These are phyloP conservation scores for Tulasnella sp. DNA, from an alignment of 768 basidiomycete genomes.

Conservation along the genomic window DNA sequence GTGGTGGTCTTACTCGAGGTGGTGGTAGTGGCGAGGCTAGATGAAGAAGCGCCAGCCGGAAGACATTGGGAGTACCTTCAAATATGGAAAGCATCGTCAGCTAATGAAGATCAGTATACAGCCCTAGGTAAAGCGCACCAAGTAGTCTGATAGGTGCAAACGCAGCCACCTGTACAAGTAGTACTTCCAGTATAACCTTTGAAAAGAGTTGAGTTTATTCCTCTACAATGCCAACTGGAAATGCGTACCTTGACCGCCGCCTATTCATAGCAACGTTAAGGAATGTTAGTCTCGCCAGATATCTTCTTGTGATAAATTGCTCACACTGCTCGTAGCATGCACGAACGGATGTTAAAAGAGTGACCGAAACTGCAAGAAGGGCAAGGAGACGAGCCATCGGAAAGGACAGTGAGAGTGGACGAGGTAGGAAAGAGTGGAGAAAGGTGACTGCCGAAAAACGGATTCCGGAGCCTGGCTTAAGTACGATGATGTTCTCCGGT, in stretches of 20 bases:
- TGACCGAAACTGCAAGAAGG: neutral
- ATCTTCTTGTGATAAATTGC: neutral
- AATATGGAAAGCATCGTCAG: neutral
- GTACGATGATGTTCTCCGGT: neutral
- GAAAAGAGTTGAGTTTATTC: neutral
- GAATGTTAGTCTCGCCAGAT: too few species aligned
- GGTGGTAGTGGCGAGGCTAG: neutral
- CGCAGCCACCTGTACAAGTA: conserved; percentile 33
- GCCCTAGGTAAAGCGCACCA: neutral
- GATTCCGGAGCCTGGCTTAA: neutral
- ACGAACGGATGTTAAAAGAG: neutral
- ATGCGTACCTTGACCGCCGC: conserved; percentile 25
- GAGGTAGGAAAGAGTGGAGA: neutral
- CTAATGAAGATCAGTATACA: too few species aligned
- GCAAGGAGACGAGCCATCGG: neutral
- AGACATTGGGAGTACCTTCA: neutral
- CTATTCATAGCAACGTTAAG: too few species aligned
- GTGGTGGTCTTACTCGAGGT: neutral
- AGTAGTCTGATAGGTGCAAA: neutral
- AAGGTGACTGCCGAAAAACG: too few species aligned
- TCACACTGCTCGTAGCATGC: conserved; percentile 7
- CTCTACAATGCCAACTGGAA: neutral
- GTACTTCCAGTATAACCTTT: conserved; percentile 27
- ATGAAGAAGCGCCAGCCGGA: neutral
- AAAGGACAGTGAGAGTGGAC: neutral